Percentiles rank a stretch among this genome's conserved stretches.
These are phyloP conservation scores for Wickerhamomyces sydowiorum DNA, from an alignment of 805 yeast genomes.

Conservation along the genomic window DNA sequence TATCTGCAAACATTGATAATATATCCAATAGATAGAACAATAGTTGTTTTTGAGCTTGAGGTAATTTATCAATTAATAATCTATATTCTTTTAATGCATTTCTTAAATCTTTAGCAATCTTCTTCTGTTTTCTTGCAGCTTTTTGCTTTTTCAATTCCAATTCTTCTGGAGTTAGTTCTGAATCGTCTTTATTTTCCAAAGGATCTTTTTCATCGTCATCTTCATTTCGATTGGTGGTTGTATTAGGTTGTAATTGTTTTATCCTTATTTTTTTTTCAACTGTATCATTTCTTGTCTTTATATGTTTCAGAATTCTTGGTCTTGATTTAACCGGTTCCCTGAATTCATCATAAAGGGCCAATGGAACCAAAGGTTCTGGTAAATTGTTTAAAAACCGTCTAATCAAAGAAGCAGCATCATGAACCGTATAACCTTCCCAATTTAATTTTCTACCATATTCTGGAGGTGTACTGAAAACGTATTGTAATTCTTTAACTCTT, in stretches of 20 bases:
- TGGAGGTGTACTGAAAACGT: slow-evolving; percentile 81
- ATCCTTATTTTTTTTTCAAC: slow-evolving; percentile 29
- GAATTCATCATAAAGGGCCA: slow-evolving; percentile 67
- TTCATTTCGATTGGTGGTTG: too few species aligned
- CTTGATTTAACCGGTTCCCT: slow-evolving; percentile 67
- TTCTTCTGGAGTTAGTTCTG: slow-evolving; percentile 17
- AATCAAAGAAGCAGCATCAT: slow-evolving; percentile 90
- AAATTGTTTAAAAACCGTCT: slow-evolving; percentile 81
- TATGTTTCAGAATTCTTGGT: slow-evolving; percentile 59
- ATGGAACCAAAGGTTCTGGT: slow-evolving; percentile 89
- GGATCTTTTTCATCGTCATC: slow-evolving; percentile 3
- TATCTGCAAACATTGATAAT: slow-evolving; percentile 76
- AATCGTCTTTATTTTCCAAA: slow-evolving; percentile 10
- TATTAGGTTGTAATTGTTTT: background rate
- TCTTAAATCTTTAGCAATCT: slow-evolving; percentile 57
- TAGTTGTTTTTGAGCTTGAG: slow-evolving; percentile 74
- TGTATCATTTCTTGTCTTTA: slow-evolving; percentile 50
- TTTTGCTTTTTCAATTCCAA: slow-evolving; percentile 24
- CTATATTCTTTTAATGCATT: slow-evolving; percentile 71
- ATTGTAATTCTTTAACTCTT: slow-evolving; percentile 81
- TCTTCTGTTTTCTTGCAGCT: slow-evolving; percentile 39
- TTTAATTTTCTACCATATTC: slow-evolving; percentile 75
- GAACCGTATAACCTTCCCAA: slow-evolving; percentile 94
- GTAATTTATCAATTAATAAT: slow-evolving; percentile 58
- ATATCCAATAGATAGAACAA: slow-evolving; percentile 83